Evolutionary conservation across 139 green algal species (phyloP), one percentile per base, ranked within the genome.

Genomic region (Chlorella sp.): DNA sequence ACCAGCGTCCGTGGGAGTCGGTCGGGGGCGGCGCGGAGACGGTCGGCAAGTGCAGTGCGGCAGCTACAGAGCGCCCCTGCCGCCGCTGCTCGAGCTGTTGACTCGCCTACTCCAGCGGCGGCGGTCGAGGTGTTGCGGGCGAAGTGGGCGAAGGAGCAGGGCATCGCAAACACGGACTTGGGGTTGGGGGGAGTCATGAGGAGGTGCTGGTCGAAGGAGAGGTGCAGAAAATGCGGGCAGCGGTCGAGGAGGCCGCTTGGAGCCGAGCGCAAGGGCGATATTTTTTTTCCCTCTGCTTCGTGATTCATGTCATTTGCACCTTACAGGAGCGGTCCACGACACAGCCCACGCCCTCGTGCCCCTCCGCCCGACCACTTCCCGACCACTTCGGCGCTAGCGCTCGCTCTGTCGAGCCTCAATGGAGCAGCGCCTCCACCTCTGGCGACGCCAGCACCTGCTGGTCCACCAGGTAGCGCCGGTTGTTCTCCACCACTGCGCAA

Each of bases 381-480:
- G n/a, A n/a, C n/a, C n/a, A n/a, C n/a, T n/a, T n/a, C n/a, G n/a
- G n/a, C n/a, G n/a, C n/a, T n/a, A n/a, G n/a, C n/a, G n/a, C n/a
- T n/a, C n/a, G n/a, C n/a, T n/a, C n/a, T n/a, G n/a, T n/a, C n/a
- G n/a, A n/a, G n/a, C n/a, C n/a, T n/a, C n/a, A n/a, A n/a, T n/a
- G n/a, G n/a, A 71, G 60, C 46, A 73, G 63, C 50, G 38, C 53
- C 17, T 51, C 19, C 50, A 73, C 63, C 3, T 25, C 40, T 21
- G 19, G 25, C 2, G 45, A 12, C 2, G 62, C 73, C 2, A 38
- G 38, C 48, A 79, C 73, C 3, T 21, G 12, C 8, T 64, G 41
- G 15, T 76, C 41, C 41, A 71, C 51, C 53, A 84, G 45, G 50
- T 84, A 84, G 0, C 25, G 46, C 38, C 71, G 48, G 59, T 80